Percentiles rank a stretch among this genome's conserved stretches.
Conservation (phyloP, 352 stramenopile genomes). For the Nothophytophthora sp. region DNA sequence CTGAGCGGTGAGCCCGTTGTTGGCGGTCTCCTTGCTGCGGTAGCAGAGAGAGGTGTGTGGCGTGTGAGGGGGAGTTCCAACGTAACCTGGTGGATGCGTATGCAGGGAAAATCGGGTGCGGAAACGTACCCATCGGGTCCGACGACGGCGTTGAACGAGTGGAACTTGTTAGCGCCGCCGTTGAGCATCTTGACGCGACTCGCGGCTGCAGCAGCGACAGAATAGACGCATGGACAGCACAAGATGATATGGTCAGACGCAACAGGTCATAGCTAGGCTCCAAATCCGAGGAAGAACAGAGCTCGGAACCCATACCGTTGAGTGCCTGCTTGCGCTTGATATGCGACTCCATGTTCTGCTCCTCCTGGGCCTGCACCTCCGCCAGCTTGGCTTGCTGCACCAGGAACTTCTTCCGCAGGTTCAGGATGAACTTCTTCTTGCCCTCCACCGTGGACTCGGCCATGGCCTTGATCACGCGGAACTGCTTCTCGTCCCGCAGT, state of each 20-base stretch:
- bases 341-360: conserved; percentile 66
- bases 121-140: conserved; percentile 34
- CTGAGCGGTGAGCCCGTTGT: conserved; percentile 28
- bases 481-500: conserved; percentile 84
- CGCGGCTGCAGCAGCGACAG: conserved; percentile 36
- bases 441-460: conserved; percentile 73
- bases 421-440: conserved; percentile 80
- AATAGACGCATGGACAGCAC: no score
- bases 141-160: conserved; percentile 73
- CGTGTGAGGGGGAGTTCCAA: no score
- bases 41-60: neutral
- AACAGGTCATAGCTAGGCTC: neutral
- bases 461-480: conserved; percentile 85
- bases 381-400: conserved; percentile 60
- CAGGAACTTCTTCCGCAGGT: conserved; percentile 72
- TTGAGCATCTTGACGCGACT: conserved; percentile 74
- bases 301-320: conserved; percentile 37
- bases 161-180: conserved; percentile 59
- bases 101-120: neutral
- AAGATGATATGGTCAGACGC: conserved; percentile 5
- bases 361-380: conserved; percentile 46
- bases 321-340: conserved; percentile 75
- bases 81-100: neutral
- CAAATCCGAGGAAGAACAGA: no score
- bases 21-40: conserved; percentile 50